Percentiles rank a stretch among this genome's conserved stretches.
Conservation (phyloP, 2,329 filamentous ascomycete genomes). For the Sodiomyces alkalinus region DNA sequence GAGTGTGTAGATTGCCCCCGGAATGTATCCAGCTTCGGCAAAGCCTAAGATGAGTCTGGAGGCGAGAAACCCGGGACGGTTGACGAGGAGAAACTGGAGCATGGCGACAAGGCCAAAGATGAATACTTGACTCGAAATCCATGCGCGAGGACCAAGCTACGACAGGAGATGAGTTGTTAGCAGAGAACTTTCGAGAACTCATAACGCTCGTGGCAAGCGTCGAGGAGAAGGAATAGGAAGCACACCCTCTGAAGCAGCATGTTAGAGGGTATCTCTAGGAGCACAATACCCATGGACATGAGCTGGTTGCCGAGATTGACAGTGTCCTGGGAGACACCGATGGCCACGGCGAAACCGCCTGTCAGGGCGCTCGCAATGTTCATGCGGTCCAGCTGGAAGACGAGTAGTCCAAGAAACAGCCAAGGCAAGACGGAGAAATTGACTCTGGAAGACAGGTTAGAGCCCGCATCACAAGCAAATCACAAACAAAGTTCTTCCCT, state of each 20-base stretch:
- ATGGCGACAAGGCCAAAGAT: conserved; percentile 30
- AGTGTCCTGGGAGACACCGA: conserved; percentile 25
- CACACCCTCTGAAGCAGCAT: conserved; percentile 21
- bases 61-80: conserved; percentile 27
- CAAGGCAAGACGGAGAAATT: conserved; percentile 31
- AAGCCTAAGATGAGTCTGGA: conserved; percentile 28
- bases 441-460: too few species aligned
- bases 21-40: conserved; percentile 35
- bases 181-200: too few species aligned
- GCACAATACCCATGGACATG: conserved; percentile 34
- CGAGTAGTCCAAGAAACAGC: conserved; percentile 31
- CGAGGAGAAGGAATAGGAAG: background rate
- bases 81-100: conserved; percentile 25
- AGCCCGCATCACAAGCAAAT: conserved; percentile 7
- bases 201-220: too few species aligned
- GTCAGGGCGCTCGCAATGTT: conserved; percentile 35
- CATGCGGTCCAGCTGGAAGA: conserved; percentile 37
- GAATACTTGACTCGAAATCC: conserved; percentile 32
- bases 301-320: conserved; percentile 38
- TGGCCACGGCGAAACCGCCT: conserved; percentile 26
- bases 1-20: conserved; percentile 32
- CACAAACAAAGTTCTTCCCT: too few species aligned
- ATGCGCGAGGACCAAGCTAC: conserved; percentile 27
- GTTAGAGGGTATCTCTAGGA: conserved; percentile 37
- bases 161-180: background rate